Evolutionary conservation across 768 basidiomycete species (phyloP), one percentile per base, ranked within the genome.

Genomic region (Boletellus emodensis): DNA sequence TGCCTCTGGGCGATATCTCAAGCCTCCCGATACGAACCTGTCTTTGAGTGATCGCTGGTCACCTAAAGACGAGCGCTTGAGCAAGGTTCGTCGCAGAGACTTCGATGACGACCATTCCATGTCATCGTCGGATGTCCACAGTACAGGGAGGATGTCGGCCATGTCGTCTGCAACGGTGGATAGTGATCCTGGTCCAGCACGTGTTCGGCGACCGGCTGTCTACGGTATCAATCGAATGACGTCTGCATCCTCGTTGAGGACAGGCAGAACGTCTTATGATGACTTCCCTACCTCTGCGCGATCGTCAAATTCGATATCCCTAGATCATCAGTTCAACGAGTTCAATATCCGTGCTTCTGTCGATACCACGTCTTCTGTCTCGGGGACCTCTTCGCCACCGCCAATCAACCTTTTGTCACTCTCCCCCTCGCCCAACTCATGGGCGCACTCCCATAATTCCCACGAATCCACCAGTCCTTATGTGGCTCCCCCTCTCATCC

Each of bases 61-160:
- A 43, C 60, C 66, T 14, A 72, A 75, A 40, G 77, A 79, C 43
- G 85, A 87, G 62, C 78, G 85, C 22, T 67, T 85, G 62, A 71
- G 79, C 48, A 94, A 94, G 74, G 87, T 82, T 54, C 80, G 91
- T 55, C 80, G 87, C 63, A 74, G 88, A 63, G 89, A 92, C 60
- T 86, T 79, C 57, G 92, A 94, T 69, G 92, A 93, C 62, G 91
- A 92, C 61, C 90, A 88, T 62, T 94, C 92, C 28, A 87, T 91
- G 80, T 91, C 90, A 47, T 90, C 87, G 26, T 90, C 88, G 41
- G 92, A 93, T 58, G 75, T 93, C 28, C 86, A 86, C 57, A 87
- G 83, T 63, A 72, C 82, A 46, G 79, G 84, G 37, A 82, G 82
- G 48, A 79, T 86, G 75, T 91, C 89, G 6, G 79, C 82, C 32